Evolutionary conservation across 768 basidiomycete genomes (phyloP).

Genomic region (Tricholoma sp.): DNA sequence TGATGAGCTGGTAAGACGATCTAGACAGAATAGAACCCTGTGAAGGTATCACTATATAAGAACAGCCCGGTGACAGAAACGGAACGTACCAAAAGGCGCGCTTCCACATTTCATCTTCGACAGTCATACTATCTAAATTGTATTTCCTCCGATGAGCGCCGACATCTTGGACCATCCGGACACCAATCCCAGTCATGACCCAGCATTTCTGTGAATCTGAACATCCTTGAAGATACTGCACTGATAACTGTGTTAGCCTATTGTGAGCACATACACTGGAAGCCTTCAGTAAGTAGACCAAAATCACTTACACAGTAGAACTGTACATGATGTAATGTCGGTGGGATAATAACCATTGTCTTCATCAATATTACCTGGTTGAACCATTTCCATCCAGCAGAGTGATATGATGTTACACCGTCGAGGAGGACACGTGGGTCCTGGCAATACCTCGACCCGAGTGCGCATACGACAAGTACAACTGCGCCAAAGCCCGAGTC

Average conservation of each 20-base stretch:
- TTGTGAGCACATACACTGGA: background rate
- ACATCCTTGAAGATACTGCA: slow-evolving; percentile 49
- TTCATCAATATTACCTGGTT: slow-evolving; percentile 63
- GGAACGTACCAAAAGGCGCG: slow-evolving; percentile 53
- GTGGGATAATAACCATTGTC: slow-evolving; percentile 54
- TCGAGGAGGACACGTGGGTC: slow-evolving; percentile 51
- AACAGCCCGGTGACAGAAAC: slow-evolving; percentile 6
- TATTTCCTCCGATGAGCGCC: slow-evolving; percentile 57
- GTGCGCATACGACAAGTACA: slow-evolving; percentile 67
- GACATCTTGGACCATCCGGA: slow-evolving; percentile 73
- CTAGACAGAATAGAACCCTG: slow-evolving; percentile 53
- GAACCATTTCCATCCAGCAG: slow-evolving; percentile 62
- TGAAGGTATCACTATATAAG: background rate
- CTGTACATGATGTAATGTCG: slow-evolving; percentile 72
- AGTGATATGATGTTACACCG: slow-evolving; percentile 33
- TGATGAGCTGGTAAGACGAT: slow-evolving; percentile 43
- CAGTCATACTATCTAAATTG: slow-evolving; percentile 27
- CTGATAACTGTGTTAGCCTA: slow-evolving; percentile 40
- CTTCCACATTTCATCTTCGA: slow-evolving; percentile 73
- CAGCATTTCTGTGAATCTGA: slow-evolving; percentile 61
- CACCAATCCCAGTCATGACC: slow-evolving; percentile 65
- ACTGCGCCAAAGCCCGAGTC: slow-evolving; percentile 52
- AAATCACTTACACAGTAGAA: slow-evolving; percentile 43
- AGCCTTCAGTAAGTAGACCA: slow-evolving; percentile 6
- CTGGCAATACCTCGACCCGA: slow-evolving; percentile 52